Conservation (phyloP, 1,284 basidiomycete genomes). For the Trichosporon coremiiforme region DNA sequence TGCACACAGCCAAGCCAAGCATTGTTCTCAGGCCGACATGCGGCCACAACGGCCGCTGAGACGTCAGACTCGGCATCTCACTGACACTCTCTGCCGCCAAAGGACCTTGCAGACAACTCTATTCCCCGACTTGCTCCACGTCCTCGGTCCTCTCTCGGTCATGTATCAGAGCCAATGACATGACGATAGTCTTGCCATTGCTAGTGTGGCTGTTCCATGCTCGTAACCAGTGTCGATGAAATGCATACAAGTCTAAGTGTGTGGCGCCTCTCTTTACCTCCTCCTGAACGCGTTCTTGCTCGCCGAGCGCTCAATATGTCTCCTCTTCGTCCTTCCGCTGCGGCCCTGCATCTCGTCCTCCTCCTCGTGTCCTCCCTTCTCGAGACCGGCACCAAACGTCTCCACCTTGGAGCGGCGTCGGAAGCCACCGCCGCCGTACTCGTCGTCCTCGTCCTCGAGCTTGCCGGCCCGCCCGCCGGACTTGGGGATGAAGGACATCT, state of each 20-base stretch:
- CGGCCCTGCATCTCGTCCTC: conserved; percentile 60
- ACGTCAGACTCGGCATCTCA: not conserved
- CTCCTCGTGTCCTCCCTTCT: conserved; percentile 66
- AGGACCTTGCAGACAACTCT: no score
- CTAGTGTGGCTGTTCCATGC: no score
- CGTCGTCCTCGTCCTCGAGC: conserved; percentile 42
- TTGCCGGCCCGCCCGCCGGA: conserved; percentile 28
- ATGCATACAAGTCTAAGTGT: conserved; percentile 9
- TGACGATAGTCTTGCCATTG: no score
- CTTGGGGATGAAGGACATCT: conserved; percentile 59
- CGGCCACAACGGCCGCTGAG: not conserved
- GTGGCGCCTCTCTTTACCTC: conserved; percentile 30
- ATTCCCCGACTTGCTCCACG: no score
- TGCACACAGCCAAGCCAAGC: not conserved
- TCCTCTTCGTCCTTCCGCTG: conserved; percentile 67
- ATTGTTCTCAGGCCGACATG: no score
- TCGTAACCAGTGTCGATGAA: not conserved
- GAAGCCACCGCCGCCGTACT: conserved; percentile 49
- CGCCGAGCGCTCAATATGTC: conserved; percentile 76
- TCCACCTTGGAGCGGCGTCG: conserved; percentile 64
- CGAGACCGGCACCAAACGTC: conserved; percentile 79
- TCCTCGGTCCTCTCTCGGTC: no score
- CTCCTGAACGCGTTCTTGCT: conserved; percentile 78
- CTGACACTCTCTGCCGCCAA: not conserved
- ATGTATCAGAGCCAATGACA: no score